Base-by-base conservation (phyloP, 768 basidiomycete genomes). In the Phlebiopsis gigantea region DNA sequence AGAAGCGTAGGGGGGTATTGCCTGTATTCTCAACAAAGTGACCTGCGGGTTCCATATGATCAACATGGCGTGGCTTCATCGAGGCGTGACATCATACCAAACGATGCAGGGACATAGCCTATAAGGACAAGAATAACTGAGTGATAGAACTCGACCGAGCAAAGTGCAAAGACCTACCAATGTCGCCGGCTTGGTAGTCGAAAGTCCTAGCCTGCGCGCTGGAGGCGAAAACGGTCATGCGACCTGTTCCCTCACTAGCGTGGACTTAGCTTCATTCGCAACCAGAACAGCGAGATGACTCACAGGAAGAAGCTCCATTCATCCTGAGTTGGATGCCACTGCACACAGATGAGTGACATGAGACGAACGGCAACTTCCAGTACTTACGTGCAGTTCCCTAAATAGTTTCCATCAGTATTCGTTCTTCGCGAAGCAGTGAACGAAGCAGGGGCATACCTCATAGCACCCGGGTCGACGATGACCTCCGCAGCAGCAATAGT, bases 21-120 rank as follows among this genome's bases (percentile, higher is more conserved):
- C 83, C 83, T 2, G 76, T 80, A 63, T 86, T 84, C 63, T 85
- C 83, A 19, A 87, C 72, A 60, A 85, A 85, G 62, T 87, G 85
- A 1, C 83, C 70, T 69, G 43, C 55, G 8, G 12, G 17, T 22
- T 17, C 39, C n/a, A n/a, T 12, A 30, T n/a, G n/a, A n/a, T 30
- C n/a, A 30, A 7, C 26, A 21, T 19, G 1, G 46, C 15, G 4
- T 47, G 4, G 10, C 26, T 15, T 25, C 47, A 19, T 47, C n/a
- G 22, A 19, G 5, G 28, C 12, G 4, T 7, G 26, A 30, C 49
- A 47, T n/a, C n/a, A n/a, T 61, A 79, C 81, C 83, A 79, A 61
- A 53, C 21, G 19, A 54, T 15, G 79, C 76, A 22, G 83, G 83
- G 46, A 83, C 76, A 56, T 82, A 84, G 24, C 77, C 79, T 79